Evolutionary conservation across 345 rosid genomes (phyloP).

Genomic region (Luvunga scandens): DNA sequence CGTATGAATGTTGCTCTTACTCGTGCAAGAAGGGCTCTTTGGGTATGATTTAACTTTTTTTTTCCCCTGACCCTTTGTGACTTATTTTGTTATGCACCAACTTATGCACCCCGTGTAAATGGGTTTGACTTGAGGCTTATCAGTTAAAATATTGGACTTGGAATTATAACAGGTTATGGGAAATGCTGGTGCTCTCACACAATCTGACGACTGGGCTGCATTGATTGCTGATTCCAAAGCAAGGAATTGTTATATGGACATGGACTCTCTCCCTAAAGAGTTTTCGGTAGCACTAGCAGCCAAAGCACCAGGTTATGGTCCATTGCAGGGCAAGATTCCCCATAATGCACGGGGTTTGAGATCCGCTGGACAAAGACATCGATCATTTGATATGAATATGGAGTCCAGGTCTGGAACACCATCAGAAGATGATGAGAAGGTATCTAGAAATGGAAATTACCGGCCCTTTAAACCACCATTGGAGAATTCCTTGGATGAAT

Average conservation of each 20-base stretch:
- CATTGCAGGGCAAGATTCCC: slow-evolving; percentile 51
- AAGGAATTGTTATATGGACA: slow-evolving; percentile 89
- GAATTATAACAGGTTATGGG: slow-evolving; percentile 80
- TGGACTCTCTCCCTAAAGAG: slow-evolving; percentile 87
- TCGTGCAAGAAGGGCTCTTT: slow-evolving; percentile 92
- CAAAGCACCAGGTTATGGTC: slow-evolving; percentile 46
- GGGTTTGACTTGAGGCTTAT: slow-evolving; percentile 4
- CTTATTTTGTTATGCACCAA: neutral
- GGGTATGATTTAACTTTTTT: slow-evolving; percentile 52
- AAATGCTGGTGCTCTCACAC: slow-evolving; percentile 76
- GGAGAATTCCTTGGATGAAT: slow-evolving; percentile 61
- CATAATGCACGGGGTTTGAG: slow-evolving; percentile 63
- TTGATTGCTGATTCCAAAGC: slow-evolving; percentile 78
- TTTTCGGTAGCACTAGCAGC: slow-evolving; percentile 33
- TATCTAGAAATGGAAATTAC: slow-evolving; percentile 56
- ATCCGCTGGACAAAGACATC: slow-evolving; percentile 68
- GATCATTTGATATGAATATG: slow-evolving; percentile 52
- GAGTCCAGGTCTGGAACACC: slow-evolving; percentile 74
- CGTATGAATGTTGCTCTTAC: slow-evolving; percentile 99
- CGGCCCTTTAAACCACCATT: slow-evolving; percentile 37
- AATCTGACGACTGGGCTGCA: slow-evolving; percentile 96
- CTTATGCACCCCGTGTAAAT: neutral
- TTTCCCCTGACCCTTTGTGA: neutral
- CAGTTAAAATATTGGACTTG: slow-evolving; percentile 5
- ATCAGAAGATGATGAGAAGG: slow-evolving; percentile 75